A percentile compares a stretch with the other conserved stretches of the same genome.
Evolutionary conservation across 495 filamentous ascomycete genomes (phyloP).

Genomic region (Penicillium samsonianum): DNA sequence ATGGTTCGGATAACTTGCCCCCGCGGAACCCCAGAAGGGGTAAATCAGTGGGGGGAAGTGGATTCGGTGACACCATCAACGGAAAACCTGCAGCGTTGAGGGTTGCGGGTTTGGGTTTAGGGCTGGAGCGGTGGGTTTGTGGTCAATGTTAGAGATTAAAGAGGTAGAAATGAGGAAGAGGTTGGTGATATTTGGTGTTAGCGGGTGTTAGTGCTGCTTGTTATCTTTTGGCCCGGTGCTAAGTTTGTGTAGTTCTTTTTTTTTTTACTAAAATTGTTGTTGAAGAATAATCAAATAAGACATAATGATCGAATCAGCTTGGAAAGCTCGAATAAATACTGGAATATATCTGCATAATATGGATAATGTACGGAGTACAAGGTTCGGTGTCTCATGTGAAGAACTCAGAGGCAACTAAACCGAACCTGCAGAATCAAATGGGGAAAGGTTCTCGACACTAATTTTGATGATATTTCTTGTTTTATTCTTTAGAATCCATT

Average conservation of each 20-base stretch:
- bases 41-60: conserved; percentile 14
- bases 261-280: too few relatives aligned
- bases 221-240: too few relatives aligned
- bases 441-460: background rate
- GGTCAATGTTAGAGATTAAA: background rate
- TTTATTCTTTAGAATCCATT: background rate
- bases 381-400: background rate
- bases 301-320: too few relatives aligned
- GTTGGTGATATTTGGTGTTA: too few relatives aligned
- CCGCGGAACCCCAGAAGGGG: background rate
- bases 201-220: too few relatives aligned
- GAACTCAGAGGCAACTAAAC: conserved; percentile 10
- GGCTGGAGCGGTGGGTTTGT: background rate
- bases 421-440: conserved; percentile 8
- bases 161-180: background rate
- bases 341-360: background rate
- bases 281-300: too few relatives aligned
- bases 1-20: conserved; percentile 15
- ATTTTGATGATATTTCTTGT: background rate
- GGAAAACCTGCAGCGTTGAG: conserved; percentile 8
- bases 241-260: too few relatives aligned
- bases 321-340: too few relatives aligned
- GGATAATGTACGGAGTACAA: too few relatives aligned
- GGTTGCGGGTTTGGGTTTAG: background rate
- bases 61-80: conserved; percentile 11